Percentiles rank a stretch among this genome's conserved stretches.
Evolutionary conservation across 1,139 yeast genomes (phyloP).

Genomic region (Yamadazyma oceani): DNA sequence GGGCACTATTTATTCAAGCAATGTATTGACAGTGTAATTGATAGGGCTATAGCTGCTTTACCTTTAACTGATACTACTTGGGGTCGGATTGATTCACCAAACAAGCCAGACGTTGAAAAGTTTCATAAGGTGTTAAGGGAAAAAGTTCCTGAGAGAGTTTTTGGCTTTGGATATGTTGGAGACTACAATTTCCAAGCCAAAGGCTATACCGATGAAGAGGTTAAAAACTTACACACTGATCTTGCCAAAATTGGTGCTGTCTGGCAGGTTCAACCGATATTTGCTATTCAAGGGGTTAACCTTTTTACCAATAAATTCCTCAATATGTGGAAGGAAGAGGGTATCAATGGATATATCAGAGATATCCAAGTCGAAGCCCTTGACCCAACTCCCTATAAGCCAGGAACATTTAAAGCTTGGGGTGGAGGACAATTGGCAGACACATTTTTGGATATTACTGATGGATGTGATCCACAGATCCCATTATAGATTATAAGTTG

Average conservation of each 20-base stretch:
- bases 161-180: slow-evolving; percentile 59
- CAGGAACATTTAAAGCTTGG: slow-evolving; percentile 12
- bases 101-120: slow-evolving; percentile 47
- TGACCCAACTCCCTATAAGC: slow-evolving; percentile 8
- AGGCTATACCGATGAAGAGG: slow-evolving; percentile 47
- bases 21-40: slow-evolving; percentile 54
- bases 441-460: slow-evolving; percentile 11
- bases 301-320: slow-evolving; percentile 17
- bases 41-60: slow-evolving; percentile 52
- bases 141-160: slow-evolving; percentile 49
- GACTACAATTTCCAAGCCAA: slow-evolving; percentile 59
- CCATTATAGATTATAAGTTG: slow-evolving; percentile 7
- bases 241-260: slow-evolving; percentile 56
- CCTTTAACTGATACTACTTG: slow-evolving; percentile 59
- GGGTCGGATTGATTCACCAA: slow-evolving; percentile 60
- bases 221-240: slow-evolving; percentile 52
- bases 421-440: slow-evolving; percentile 12
- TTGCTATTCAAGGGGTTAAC: slow-evolving; percentile 19
- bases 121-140: slow-evolving; percentile 49
- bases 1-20: slow-evolving; percentile 52
- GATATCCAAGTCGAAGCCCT: slow-evolving; percentile 16
- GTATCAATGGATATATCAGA: slow-evolving; percentile 20
- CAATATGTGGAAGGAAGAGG: slow-evolving; percentile 21
- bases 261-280: slow-evolving; percentile 25
- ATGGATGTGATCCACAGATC: slow-evolving; percentile 13